Conservation (phyloP, 352 stramenopile genomes). For the Blastocystis hominis region DNA sequence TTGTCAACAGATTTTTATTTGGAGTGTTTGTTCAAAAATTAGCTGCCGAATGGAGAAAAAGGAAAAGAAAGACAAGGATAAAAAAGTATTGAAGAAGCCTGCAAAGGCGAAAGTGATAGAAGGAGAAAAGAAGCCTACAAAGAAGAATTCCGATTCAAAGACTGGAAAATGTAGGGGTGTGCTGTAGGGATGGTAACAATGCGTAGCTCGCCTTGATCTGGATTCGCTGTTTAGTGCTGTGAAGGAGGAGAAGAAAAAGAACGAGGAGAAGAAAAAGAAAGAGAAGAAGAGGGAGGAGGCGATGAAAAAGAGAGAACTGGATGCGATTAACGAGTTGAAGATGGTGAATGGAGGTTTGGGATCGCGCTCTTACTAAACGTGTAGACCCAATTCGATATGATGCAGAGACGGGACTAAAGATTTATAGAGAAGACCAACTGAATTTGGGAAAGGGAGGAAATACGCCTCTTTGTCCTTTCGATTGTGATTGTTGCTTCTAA, state of each 20-base stretch:
- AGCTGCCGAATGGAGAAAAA: conserved; percentile 1
- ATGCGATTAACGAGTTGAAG: conserved; percentile 31
- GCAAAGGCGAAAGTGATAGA: background rate
- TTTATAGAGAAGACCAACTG: conserved; percentile 45
- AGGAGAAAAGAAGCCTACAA: background rate
- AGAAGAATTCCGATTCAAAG: background rate
- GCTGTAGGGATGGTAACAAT: background rate
- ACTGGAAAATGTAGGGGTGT: background rate
- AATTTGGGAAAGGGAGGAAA: conserved; percentile 55
- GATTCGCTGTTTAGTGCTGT: conserved; percentile 13
- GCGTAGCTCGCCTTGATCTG: background rate
- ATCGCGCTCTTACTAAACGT: background rate
- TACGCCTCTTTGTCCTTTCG: conserved; percentile 56
- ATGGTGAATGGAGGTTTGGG: background rate
- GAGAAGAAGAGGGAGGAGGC: background rate
- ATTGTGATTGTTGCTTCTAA: conserved; percentile 57
- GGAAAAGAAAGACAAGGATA: conserved; percentile 30
- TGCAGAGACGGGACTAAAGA: conserved; percentile 36
- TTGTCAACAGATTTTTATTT: conserved; percentile 5
- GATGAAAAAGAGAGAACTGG: conserved; percentile 13
- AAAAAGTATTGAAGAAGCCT: background rate
- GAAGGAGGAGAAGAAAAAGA: conserved; percentile 36
- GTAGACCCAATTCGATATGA: conserved; percentile 54
- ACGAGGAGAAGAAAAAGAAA: conserved; percentile 34
- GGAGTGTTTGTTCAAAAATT: background rate